Conservation (phyloP, 129 eudicot species). For the Flaveria bidentis region DNA sequence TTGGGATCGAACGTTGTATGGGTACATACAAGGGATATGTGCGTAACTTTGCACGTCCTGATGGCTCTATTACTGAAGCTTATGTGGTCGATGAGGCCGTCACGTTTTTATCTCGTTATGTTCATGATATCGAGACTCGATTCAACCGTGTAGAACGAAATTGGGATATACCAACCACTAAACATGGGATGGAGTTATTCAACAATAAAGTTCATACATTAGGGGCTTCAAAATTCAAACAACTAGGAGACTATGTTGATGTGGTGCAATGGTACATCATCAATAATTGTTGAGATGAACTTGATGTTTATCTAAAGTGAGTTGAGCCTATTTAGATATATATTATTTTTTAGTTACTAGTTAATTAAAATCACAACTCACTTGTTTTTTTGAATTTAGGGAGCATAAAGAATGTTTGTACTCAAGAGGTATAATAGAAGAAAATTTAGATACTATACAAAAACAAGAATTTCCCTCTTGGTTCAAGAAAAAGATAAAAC, state of each 20-base stretch:
- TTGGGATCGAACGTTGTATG: constrained; percentile 1
- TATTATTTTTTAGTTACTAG: neutral
- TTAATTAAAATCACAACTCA: neutral
- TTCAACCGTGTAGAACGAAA: constrained; percentile 5
- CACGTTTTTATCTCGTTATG: constrained; percentile 23
- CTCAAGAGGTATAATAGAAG: neutral
- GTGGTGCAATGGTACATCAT: constrained; percentile 13
- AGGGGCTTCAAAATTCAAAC: constrained; percentile 10
- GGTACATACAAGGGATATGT: constrained; percentile 22
- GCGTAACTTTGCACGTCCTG: constrained; percentile 1
- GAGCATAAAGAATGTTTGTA: constrained; percentile 11
- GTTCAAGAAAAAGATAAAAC: too few relatives aligned
- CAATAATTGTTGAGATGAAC: neutral
- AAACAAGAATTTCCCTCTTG: neutral
- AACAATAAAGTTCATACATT: constrained; percentile 16
- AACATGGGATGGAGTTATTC: constrained; percentile 12
- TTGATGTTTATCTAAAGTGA: neutral
- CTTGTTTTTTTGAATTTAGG: neutral
- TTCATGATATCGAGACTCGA: constrained; percentile 15
- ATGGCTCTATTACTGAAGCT: constrained; percentile 17
- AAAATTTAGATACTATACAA: neutral
- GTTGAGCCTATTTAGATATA: neutral
- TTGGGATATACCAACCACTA: constrained; percentile 10
- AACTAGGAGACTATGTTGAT: constrained; percentile 6
- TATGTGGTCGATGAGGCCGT: constrained; percentile 19